A percentile compares a stretch with the other conserved stretches of the same genome.
Evolutionary conservation across 495 filamentous ascomycete species (phyloP).

Genomic region (Penicillium paxilli): DNA sequence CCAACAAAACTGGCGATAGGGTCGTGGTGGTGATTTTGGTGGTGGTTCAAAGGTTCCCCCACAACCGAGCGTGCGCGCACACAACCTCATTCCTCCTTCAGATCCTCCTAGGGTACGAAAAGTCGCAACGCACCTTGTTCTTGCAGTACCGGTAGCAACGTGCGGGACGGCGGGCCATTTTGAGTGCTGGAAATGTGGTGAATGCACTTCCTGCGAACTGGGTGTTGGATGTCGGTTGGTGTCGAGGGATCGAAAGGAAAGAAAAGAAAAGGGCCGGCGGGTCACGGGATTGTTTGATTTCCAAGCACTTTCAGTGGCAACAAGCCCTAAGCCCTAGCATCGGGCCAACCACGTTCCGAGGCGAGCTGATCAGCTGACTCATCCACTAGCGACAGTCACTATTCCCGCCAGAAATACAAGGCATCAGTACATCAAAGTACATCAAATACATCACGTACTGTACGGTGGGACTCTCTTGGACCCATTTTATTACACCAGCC

Average conservation of each 20-base stretch:
- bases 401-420: not conserved
- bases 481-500: not conserved
- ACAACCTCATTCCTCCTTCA: too few species aligned
- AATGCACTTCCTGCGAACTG: conserved; percentile 56
- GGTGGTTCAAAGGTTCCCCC: conserved; percentile 22
- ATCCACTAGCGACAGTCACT: conserved; percentile 5
- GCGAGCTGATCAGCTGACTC: conserved; percentile 21
- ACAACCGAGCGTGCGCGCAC: conserved; percentile 36
- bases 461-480: not conserved
- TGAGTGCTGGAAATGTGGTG: conserved; percentile 63
- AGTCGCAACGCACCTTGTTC: conserved; percentile 83
- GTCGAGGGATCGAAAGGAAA: conserved; percentile 37
- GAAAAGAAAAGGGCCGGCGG: conserved; percentile 35
- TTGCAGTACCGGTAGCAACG: conserved; percentile 99
- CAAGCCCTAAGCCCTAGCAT: conserved; percentile 48
- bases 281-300: conserved; percentile 50
- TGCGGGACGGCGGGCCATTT: conserved; percentile 97
- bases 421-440: not conserved
- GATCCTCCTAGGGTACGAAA: conserved; percentile 28
- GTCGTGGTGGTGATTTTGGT: conserved; percentile 2
- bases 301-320: conserved; percentile 49
- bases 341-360: conserved; percentile 29
- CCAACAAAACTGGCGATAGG: not conserved
- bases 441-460: not conserved
- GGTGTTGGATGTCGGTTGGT: conserved; percentile 41